Conservation (phyloP, 148 eudicot species). For the Amaranthus palmeri region DNA sequence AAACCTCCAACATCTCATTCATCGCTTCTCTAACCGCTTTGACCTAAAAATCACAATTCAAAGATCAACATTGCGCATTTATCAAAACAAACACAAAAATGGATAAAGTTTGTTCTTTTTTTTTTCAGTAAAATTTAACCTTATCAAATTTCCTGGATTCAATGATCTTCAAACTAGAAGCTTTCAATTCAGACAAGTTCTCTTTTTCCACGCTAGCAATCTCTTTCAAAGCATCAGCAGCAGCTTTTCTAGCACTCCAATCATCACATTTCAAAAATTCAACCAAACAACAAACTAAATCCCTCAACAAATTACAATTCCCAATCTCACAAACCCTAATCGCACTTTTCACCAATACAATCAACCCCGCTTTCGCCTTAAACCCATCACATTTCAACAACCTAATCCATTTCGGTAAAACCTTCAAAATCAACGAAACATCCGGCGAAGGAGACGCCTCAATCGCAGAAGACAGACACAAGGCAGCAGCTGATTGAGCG, state of each 20-base stretch:
- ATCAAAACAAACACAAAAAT: conserved; percentile 8
- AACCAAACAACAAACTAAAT: conserved; percentile 49
- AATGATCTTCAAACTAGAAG: conserved; percentile 54
- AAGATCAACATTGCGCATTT: conserved; percentile 4
- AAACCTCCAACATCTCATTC: conserved; percentile 62
- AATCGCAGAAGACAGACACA: conserved; percentile 68
- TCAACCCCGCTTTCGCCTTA: conserved; percentile 62
- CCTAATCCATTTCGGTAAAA: conserved; percentile 44
- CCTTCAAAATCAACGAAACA: conserved; percentile 37
- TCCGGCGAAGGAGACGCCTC: conserved; percentile 52
- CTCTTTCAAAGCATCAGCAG: conserved; percentile 67
- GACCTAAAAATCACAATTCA: conserved; percentile 43
- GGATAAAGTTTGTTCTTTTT: no score
- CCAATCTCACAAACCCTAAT: conserved; percentile 49
- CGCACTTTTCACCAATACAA: conserved; percentile 52
- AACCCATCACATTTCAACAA: conserved; percentile 49
- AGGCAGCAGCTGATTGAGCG: conserved; percentile 65
- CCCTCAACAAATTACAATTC: conserved; percentile 36
- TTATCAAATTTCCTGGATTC: conserved; percentile 78
- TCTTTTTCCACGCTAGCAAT: conserved; percentile 59
- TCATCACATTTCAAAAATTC: conserved; percentile 70
- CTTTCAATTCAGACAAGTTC: conserved; percentile 50
- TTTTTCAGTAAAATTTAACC: conserved; percentile 29
- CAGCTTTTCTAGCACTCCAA: conserved; percentile 83
- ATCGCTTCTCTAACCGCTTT: conserved; percentile 85